Conservation (phyloP, 768 basidiomycete genomes). For the Dioszegia hungarica region DNA sequence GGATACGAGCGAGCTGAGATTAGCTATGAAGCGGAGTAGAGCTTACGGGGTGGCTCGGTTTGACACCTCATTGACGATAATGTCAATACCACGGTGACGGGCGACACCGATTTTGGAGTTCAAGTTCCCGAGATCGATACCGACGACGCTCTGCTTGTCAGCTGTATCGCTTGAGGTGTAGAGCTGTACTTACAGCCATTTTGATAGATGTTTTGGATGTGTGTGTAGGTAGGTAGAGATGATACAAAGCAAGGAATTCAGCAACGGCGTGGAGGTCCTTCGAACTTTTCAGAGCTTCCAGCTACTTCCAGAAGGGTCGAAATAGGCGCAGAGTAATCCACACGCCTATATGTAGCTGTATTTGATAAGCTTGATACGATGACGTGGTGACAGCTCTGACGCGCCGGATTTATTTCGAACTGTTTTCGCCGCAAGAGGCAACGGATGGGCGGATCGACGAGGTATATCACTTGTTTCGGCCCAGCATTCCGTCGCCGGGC, state of each 20-base stretch:
- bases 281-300: neutral
- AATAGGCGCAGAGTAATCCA: neutral
- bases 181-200: neutral
- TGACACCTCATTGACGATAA: conserved; percentile 95
- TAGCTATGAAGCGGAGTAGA: neutral
- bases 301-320: neutral
- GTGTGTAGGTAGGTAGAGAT: neutral
- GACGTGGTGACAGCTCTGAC: neutral
- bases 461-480: neutral
- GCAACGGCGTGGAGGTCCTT: neutral
- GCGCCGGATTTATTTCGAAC: neutral
- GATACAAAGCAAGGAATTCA: neutral
- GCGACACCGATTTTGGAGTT: conserved; percentile 95
- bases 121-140: conserved; percentile 86
- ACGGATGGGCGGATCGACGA: neutral
- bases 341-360: neutral
- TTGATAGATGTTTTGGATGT: conserved; percentile 6
- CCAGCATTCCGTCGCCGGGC: too few relatives aligned
- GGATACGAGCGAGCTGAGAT: conserved; percentile 76
- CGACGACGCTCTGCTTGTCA: conserved; percentile 61
- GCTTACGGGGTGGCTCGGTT: conserved; percentile 93
- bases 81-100: conserved; percentile 92
- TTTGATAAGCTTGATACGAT: neutral
- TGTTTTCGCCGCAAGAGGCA: neutral
- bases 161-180: neutral